These are phyloP conservation scores for Gynandropsis gynandra DNA, from an alignment of 345 rosid genomes.

Conservation along the genomic window DNA sequence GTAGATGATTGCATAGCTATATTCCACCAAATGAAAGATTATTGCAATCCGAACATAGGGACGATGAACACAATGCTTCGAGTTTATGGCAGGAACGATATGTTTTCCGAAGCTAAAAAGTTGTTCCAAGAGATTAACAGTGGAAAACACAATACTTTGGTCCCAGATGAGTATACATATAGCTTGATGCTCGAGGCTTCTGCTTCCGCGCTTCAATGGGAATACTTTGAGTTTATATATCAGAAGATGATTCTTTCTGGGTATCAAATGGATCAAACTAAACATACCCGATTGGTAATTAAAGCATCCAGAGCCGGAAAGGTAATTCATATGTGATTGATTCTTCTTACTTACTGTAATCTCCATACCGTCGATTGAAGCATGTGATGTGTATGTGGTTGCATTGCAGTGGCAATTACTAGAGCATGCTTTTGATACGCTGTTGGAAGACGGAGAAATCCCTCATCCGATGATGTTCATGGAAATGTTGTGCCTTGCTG, in stretches of 20 bases:
- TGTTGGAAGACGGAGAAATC: constrained; percentile 79
- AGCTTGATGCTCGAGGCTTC: constrained; percentile 85
- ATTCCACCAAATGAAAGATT: constrained; percentile 61
- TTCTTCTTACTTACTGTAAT: not conserved
- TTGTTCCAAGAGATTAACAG: constrained; percentile 56
- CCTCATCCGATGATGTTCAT: constrained; percentile 52
- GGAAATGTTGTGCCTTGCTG: constrained; percentile 71
- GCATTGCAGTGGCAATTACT: constrained; percentile 57
- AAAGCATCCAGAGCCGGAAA: constrained; percentile 82
- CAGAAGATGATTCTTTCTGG: constrained; percentile 68
- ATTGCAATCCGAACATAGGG: constrained; percentile 73
- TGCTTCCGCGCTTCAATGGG: constrained; percentile 79
- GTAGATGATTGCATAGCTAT: constrained; percentile 58
- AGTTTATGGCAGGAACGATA: constrained; percentile 65
- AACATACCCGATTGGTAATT: constrained; percentile 47
- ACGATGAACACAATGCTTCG: constrained; percentile 80
- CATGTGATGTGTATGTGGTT: constrained; percentile 11
- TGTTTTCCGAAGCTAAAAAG: constrained; percentile 75
- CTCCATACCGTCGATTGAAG: constrained; percentile 13
- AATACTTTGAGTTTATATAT: constrained; percentile 80
- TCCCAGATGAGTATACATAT: constrained; percentile 67
- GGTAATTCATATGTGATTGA: constrained; percentile 31
- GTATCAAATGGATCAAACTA: constrained; percentile 60
- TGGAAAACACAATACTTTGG: constrained; percentile 25
- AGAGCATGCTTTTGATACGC: constrained; percentile 74